Percentiles rank a stretch among this genome's conserved stretches.
phyloP scores from a whole-genome alignment of 1,284 basidiomycete species.

The Grifola frondosa region DNA sequence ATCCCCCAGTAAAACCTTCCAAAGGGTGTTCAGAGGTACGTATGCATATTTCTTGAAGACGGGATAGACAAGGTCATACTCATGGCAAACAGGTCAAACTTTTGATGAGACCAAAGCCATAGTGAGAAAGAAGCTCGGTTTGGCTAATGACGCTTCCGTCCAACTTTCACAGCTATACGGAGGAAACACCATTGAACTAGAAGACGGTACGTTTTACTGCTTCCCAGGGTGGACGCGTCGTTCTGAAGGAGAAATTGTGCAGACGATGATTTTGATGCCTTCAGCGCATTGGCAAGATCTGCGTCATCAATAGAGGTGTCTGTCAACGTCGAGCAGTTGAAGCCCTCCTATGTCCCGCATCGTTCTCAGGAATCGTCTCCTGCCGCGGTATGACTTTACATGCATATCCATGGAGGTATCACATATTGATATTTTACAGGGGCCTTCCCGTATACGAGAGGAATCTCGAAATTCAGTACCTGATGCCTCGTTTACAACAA shows the following conservation, averaged over 20 bases:
- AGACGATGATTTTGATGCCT: conserved; percentile 80
- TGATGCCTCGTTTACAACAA: too few species aligned
- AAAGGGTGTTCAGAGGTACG: conserved; percentile 31
- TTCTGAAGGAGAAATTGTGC: too few species aligned
- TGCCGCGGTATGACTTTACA: too few species aligned
- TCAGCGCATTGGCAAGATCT: conserved; percentile 45
- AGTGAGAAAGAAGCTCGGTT: conserved; percentile 59
- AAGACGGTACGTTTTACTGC: conserved; percentile 54
- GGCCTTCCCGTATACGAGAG: too few species aligned
- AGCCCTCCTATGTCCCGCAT: too few species aligned
- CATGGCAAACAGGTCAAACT: conserved; percentile 48
- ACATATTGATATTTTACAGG: too few species aligned
- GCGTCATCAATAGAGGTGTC: conserved; percentile 37
- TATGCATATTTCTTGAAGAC: background rate
- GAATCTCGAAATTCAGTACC: too few species aligned
- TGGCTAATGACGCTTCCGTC: conserved; percentile 42
- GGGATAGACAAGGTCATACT: background rate
- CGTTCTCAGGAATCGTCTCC: too few species aligned
- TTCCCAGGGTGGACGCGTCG: too few species aligned
- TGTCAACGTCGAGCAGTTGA: conserved; percentile 38
- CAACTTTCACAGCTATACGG: conserved; percentile 56
- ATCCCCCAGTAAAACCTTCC: conserved; percentile 27
- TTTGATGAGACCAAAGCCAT: conserved; percentile 54
- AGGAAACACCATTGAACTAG: conserved; percentile 59
- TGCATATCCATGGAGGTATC: too few species aligned